Evolutionary conservation across 2,329 filamentous ascomycete species (phyloP), one percentile per base, ranked within the genome.

Genomic region (Calonectria montana): DNA sequence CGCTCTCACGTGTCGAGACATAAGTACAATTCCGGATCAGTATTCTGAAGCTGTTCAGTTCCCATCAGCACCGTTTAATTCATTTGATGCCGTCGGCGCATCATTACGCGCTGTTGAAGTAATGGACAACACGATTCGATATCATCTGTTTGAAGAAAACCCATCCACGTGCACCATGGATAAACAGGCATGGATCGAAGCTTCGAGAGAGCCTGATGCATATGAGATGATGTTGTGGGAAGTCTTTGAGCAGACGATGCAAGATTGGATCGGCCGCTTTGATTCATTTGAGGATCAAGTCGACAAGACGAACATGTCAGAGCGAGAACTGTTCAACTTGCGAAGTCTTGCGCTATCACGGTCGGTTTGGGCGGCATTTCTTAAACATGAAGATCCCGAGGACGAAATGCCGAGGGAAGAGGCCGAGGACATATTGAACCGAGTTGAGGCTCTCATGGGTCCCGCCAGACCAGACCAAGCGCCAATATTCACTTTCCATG

Each of bases 171-270:
- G 35, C 7, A 31, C 25, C 2, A 6, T 13, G 8, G 23, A 9
- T 6, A 39, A 39, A 23, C 53, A n/a, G 6, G 53, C 23, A 15
- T 39, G 35, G 53, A 21, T 8, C n/a, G 31, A 59, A 9, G n/a
- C 12, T 31, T 23, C 35, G 3, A 37, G 53, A 7, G 21, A 59
- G 7, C 53, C 35, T 12, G 37, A 59, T n/a, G 53, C 53, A 8
- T 59, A 59, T 15, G 53, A 59, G 21, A n/a, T 39, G 53, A 59
- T 59, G 53, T 21, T 59, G 31, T 59, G 53, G 53, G 53, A 59
- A 15, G 53, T 25, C 13, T 59, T 59, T 25, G 53, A 59, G n/a
- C 53, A 59, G 13, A 39, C 53, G 6, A 59, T 59, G 53, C 31
- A 39, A 6, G 53, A 59, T 23, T 59, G 53, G 53, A 59, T 59